phyloP scores from a whole-genome alignment of 305 asterid genomes.

The Ajuga reptans region DNA sequence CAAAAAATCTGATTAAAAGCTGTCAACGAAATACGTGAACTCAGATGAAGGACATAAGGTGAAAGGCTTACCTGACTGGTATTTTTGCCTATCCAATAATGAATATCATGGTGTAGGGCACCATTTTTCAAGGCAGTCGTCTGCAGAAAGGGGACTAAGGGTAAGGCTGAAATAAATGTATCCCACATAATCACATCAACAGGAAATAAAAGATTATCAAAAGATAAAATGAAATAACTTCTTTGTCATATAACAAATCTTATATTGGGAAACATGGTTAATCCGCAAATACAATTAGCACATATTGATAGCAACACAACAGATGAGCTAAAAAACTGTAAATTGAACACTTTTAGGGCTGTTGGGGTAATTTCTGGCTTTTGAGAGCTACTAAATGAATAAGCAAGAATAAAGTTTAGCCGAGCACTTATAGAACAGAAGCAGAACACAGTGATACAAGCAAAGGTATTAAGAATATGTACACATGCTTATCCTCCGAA shows the following conservation, averaged over 20 bases:
- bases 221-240: neutral
- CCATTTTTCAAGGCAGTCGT: conserved; percentile 62
- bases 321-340: neutral
- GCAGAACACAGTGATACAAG: neutral
- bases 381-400: neutral
- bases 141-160: conserved; percentile 39
- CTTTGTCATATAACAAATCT: no score
- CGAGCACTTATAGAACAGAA: neutral
- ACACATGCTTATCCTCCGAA: neutral
- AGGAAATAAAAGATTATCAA: neutral
- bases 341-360: neutral
- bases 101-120: conserved; percentile 68
- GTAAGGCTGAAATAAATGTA: conserved; percentile 22
- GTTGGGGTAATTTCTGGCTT: neutral
- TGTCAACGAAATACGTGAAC: neutral
- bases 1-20: conserved; percentile 3
- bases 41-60: neutral
- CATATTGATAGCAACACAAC: no score
- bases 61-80: conserved; percentile 55
- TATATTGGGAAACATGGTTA: no score
- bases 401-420: neutral
- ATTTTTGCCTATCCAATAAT: conserved; percentile 78
- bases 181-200: conserved; percentile 10
- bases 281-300: no score
- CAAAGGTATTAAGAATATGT: neutral